phyloP scores from a whole-genome alignment of 129 eudicot genomes.

The Flaveria brownii region DNA sequence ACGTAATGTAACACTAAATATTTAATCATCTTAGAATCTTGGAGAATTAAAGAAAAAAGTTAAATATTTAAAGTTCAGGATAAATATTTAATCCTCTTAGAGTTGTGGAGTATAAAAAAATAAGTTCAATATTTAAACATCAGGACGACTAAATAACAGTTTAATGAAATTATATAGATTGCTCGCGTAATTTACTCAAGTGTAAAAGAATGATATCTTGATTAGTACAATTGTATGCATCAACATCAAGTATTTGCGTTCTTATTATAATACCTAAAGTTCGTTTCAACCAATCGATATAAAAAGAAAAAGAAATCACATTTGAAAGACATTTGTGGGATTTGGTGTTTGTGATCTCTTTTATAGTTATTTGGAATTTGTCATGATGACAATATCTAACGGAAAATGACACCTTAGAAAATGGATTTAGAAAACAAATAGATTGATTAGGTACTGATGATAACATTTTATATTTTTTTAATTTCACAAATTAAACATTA shows the following conservation, averaged over 20 bases:
- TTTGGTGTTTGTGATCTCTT: slow-evolving; percentile 29
- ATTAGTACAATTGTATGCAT: neutral
- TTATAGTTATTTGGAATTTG: slow-evolving; percentile 21
- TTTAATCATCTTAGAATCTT: too few relatives aligned
- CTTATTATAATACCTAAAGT: neutral
- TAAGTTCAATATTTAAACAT: too few relatives aligned
- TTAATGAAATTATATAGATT: too few relatives aligned
- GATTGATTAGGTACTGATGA: slow-evolving; percentile 32
- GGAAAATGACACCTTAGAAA: slow-evolving; percentile 35
- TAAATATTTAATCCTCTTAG: too few relatives aligned
- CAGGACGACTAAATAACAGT: too few relatives aligned
- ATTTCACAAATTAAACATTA: neutral
- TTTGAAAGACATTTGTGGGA: slow-evolving; percentile 27
- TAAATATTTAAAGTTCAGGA: too few relatives aligned
- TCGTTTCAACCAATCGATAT: slow-evolving; percentile 2
- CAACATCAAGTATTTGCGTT: neutral
- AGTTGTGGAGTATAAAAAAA: too few relatives aligned
- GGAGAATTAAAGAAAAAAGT: too few relatives aligned
- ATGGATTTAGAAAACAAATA: slow-evolving; percentile 9
- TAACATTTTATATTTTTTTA: slow-evolving; percentile 11
- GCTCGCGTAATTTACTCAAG: too few relatives aligned
- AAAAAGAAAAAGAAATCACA: slow-evolving; percentile 9
- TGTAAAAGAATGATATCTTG: neutral
- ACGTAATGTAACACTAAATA: too few relatives aligned
- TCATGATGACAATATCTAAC: slow-evolving; percentile 35